Conservation (phyloP, 2,329 filamentous ascomycete species). For the Epichloe aotearoae region DNA sequence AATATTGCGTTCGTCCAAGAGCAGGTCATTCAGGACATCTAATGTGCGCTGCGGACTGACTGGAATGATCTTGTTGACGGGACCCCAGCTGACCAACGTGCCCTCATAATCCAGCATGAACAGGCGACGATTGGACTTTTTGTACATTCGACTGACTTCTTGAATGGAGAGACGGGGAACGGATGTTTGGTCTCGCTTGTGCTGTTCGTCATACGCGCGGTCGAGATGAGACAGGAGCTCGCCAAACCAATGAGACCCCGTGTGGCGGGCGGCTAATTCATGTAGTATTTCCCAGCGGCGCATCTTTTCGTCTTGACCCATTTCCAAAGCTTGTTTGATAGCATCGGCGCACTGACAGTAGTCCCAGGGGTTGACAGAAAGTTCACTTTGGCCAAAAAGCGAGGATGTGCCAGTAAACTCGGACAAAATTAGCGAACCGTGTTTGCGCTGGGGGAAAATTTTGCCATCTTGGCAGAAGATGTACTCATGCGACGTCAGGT, state of each 20-base stretch:
- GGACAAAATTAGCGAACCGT: conserved; percentile 80
- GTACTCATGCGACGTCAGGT: conserved; percentile 88
- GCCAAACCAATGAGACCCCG: conserved; percentile 76
- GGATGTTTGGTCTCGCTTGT: conserved; percentile 69
- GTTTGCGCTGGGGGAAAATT: conserved; percentile 54
- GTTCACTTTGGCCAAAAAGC: conserved; percentile 66
- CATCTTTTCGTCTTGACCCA: conserved; percentile 61
- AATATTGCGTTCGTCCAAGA: conserved; percentile 66
- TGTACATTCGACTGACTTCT: conserved; percentile 52
- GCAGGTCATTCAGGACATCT: conserved; percentile 67
- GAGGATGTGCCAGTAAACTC: conserved; percentile 91
- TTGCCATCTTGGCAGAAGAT: conserved; percentile 84
- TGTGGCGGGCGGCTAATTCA: conserved; percentile 63
- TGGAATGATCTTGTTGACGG: conserved; percentile 70
- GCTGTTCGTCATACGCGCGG: conserved; percentile 70
- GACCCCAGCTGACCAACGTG: conserved; percentile 77
- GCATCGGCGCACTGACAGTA: conserved; percentile 79
- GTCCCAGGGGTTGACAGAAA: conserved; percentile 92
- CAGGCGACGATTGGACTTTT: conserved; percentile 51
- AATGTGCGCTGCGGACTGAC: conserved; percentile 74
- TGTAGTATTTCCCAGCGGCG: conserved; percentile 63
- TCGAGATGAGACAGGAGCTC: conserved; percentile 59
- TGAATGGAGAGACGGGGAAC: conserved; percentile 71
- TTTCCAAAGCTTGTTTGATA: conserved; percentile 71
- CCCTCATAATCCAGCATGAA: conserved; percentile 93